These are phyloP conservation scores for Chrysoporthe deuterocubensis DNA, from an alignment of 2,329 filamentous ascomycete species.

Conservation along the genomic window DNA sequence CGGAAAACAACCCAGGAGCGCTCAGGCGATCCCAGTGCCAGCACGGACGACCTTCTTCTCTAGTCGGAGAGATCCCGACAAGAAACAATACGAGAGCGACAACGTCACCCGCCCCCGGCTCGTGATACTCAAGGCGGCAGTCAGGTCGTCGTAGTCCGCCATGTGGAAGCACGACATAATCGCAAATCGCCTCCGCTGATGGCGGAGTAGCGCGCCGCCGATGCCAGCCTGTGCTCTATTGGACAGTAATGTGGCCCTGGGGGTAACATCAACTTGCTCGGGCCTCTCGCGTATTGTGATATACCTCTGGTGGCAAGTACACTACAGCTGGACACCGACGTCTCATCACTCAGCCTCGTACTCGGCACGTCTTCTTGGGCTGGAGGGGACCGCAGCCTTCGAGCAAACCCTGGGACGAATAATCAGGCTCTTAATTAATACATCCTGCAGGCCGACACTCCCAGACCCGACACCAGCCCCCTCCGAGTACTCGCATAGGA, in stretches of 20 bases:
- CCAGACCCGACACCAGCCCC: not conserved
- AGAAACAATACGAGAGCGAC: not conserved
- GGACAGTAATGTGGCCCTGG: not conserved
- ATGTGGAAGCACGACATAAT: not conserved
- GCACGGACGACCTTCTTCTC: not conserved
- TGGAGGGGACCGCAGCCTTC: not conserved
- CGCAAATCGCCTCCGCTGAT: not conserved
- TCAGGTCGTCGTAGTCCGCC: not conserved
- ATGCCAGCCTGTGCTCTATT: not conserved
- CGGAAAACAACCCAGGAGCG: not conserved
- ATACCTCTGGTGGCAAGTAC: no score
- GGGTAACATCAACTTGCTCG: not conserved
- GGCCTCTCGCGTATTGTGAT: no score
- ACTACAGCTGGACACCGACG: no score
- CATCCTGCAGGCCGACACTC: not conserved
- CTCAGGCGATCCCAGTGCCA: not conserved
- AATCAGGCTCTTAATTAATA: not conserved
- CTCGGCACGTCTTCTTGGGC: not conserved
- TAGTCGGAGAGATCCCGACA: not conserved
- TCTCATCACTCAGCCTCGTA: not conserved
- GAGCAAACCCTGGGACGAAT: not conserved
- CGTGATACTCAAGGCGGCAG: not conserved
- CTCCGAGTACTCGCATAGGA: slow-evolving; percentile 7
- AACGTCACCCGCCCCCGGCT: not conserved
- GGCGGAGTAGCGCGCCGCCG: not conserved